Base-by-base conservation (phyloP, 805 yeast genomes). In the Kockiozyma suomiensis region DNA sequence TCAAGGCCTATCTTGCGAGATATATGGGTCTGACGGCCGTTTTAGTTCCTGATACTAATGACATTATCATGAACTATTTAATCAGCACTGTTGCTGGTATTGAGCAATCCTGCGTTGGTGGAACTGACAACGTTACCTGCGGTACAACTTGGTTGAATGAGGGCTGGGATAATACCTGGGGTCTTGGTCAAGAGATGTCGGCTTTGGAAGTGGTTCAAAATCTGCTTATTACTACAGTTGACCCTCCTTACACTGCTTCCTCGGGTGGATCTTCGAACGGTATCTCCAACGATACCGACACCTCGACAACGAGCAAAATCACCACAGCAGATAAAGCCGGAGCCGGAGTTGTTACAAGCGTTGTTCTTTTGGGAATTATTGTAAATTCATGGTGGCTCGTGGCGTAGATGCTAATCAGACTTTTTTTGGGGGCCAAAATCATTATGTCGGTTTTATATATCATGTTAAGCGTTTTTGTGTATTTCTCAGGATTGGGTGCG, bases 131-230 rank as follows among this genome's bases (percentile, higher is more conserved):
- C 17, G 87, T 84, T 65, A 92, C 97, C 0, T 93, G 98, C 78
- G 97, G 97, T 30, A 70, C 81, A 58, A 80, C 87, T 70, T 92
- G 97, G 98, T 74, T 82, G 2, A 19, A 35, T n/a, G 48, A 33
- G n/a, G 83, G 82, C 21, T 88, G 87, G 85, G 97, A 92, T 74
- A 85, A 82, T 1, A 70, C 70, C 47, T 90, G 82, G 69, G 97
- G 97, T 2, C 78, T 92, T 35, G 97, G 97, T 55, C 97, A 93
- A 76, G 96, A 93, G 75, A 87, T 89, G 82, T 76, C 86, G 32
- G 97, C 97, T 0, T 75, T 91, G 63, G 97, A 91, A 61, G 77
- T 78, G 4, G 77, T 85, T 32, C 78, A 77, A 57, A 75, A 73
- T 59, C 61, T 61, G 37, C 50, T 61, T 4, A 50, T 61, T 12